Base-by-base conservation (phyloP, 768 basidiomycete species). In the Termitomyces eurrhizus region DNA sequence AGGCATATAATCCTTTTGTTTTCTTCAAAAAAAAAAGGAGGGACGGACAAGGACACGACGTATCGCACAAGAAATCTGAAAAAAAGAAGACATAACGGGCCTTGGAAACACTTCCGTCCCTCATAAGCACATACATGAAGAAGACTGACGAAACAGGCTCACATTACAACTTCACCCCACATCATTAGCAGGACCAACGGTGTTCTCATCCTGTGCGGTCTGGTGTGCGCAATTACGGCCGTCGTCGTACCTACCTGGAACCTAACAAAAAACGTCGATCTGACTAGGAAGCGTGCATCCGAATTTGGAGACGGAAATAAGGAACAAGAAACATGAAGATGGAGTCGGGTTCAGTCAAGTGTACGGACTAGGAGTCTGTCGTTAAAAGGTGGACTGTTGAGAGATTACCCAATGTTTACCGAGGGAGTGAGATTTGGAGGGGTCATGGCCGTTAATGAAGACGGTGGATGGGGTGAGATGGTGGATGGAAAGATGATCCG, bases 151-250 rank as follows among this genome's bases (percentile, higher is more conserved):
- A 54, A 32, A 54, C 4, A 32, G 21, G 21, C 21, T 21, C 21
- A 21, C 21, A 21, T 21, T 21, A 21, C 21, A 21, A 21, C 21
- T 21, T 21, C 21, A 21, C 21, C 26, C n/a, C 39, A 16, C 53
- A 54, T 18, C 42, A 44, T 55, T 55, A 11, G 54, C 41, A 18
- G 54, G 59, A 58, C 74, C 74, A 14, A 74, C 70, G 41, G 70
- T 76, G 63, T 76, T 81, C 66, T 76, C 71, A 64, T 79, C 78
- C 24, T 76, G 74, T 65, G 12, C 59, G 54, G 9, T 64, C 63
- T 0, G 63, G 86, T 90, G 63, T 87, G 85, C 0, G 83, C 70
- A 1, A 87, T 88, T 12, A 90, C 58, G 16, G 86, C 86, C 18
- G 88, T 91, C 41, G 89, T 89, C 1, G 86, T 77, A 59, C 78